A percentile compares a stretch with the other conserved stretches of the same genome.
These are phyloP conservation scores for Malus hybrid DNA, from an alignment of 331 rosid genomes.

Conservation along the genomic window DNA sequence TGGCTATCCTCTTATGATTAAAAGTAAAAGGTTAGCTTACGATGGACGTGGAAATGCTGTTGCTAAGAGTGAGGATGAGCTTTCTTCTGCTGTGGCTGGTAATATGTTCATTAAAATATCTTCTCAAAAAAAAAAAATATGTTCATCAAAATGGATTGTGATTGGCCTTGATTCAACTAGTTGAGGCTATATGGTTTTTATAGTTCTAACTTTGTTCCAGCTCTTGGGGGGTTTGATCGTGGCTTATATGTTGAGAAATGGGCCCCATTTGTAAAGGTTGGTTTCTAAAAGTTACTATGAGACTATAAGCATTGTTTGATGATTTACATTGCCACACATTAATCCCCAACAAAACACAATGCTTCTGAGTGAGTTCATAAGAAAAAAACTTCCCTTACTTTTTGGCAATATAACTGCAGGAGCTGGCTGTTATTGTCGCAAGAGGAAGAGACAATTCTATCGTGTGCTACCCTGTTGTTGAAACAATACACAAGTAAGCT, in stretches of 20 bases:
- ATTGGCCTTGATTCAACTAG: background rate
- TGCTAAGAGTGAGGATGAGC: slow-evolving; percentile 60
- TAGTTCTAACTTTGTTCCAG: slow-evolving; percentile 33
- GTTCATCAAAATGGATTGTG: background rate
- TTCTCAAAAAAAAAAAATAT: background rate
- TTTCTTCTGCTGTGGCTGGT: slow-evolving; percentile 65
- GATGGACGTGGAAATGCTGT: slow-evolving; percentile 98
- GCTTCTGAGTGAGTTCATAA: background rate
- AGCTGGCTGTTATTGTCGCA: slow-evolving; percentile 77
- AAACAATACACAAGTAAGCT: slow-evolving; percentile 89
- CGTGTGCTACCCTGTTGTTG: slow-evolving; percentile 78
- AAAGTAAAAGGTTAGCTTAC: slow-evolving; percentile 87
- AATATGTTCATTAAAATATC: slow-evolving; percentile 1
- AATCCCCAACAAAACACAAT: background rate
- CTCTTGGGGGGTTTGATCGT: slow-evolving; percentile 71
- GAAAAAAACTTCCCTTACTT: background rate
- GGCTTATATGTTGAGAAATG: slow-evolving; percentile 92
- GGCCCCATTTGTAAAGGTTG: slow-evolving; percentile 89
- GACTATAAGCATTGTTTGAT: background rate
- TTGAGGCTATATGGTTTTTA: background rate
- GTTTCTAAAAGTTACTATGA: slow-evolving; percentile 7
- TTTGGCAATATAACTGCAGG: slow-evolving; percentile 40
- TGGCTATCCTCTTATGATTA: slow-evolving; percentile 92
- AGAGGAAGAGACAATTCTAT: slow-evolving; percentile 82
- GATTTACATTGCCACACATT: background rate